A percentile compares a stretch with the other conserved stretches of the same genome.
Conservation (phyloP, 176 grass and related monocot species). For the Cenchrus fungigraminus region DNA sequence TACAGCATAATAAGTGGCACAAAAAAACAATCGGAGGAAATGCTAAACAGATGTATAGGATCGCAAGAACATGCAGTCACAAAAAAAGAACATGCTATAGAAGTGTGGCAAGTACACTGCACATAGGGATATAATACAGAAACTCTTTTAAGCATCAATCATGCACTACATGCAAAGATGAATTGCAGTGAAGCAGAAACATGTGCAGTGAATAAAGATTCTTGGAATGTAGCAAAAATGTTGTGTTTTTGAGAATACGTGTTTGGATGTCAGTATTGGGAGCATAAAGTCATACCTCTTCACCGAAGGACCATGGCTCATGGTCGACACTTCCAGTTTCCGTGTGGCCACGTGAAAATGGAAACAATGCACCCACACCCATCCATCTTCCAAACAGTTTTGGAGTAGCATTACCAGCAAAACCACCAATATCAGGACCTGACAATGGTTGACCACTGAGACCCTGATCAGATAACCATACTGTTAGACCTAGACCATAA, state of each 20-base stretch:
- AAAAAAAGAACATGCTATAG: not conserved
- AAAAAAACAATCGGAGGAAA: conserved; percentile 7
- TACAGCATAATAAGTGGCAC: not conserved
- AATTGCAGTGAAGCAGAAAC: conserved; percentile 18
- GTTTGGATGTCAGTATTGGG: not conserved
- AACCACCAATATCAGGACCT: conserved; percentile 97
- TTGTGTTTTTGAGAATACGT: not conserved
- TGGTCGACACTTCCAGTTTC: conserved; percentile 80
- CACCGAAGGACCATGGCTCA: conserved; percentile 92
- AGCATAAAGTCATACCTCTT: conserved; percentile 70
- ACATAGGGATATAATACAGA: not conserved
- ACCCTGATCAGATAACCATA: conserved; percentile 55
- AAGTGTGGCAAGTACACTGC: conserved; percentile 1
- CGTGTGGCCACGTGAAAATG: conserved; percentile 88
- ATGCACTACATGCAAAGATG: not conserved
- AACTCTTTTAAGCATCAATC: conserved; percentile 6
- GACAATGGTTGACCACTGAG: conserved; percentile 92
- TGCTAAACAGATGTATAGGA: not conserved
- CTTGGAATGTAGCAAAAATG: not conserved
- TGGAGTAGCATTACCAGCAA: conserved; percentile 89
- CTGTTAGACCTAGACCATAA: conserved; percentile 13
- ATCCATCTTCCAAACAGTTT: conserved; percentile 98
- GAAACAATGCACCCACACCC: conserved; percentile 85
- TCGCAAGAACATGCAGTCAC: conserved; percentile 10
- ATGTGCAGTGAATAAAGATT: conserved; percentile 14